Conservation (phyloP, 345 rosid genomes). For the Orychophragmus violaceus region DNA sequence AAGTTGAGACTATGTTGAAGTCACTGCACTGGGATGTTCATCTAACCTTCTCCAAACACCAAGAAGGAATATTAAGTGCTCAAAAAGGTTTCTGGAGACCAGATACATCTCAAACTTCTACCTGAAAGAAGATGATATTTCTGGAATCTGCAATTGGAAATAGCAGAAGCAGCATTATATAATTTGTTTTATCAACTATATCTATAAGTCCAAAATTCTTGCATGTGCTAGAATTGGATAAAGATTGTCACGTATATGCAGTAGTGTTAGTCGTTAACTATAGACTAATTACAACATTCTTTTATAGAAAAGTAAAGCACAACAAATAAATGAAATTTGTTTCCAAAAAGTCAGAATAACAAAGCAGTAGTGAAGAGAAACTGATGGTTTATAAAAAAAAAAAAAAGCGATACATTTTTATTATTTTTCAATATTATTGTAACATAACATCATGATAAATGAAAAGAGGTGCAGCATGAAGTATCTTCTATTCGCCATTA, state of each 20-base stretch:
- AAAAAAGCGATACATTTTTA: no score
- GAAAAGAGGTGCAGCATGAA: no score
- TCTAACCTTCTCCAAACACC: slow-evolving; percentile 60
- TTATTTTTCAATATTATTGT: no score
- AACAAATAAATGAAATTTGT: background rate
- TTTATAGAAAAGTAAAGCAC: background rate
- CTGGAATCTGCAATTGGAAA: background rate
- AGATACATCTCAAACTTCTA: slow-evolving; percentile 31
- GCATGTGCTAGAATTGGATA: slow-evolving; percentile 6
- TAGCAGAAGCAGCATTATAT: slow-evolving; percentile 1
- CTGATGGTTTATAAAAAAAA: no score
- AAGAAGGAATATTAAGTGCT: slow-evolving; percentile 81
- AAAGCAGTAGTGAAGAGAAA: background rate
- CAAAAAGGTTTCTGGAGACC: slow-evolving; percentile 95
- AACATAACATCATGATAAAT: no score
- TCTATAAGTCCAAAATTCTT: background rate
- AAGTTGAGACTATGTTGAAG: slow-evolving; percentile 71
- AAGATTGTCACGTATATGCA: slow-evolving; percentile 6
- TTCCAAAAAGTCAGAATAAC: background rate
- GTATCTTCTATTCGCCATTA: no score
- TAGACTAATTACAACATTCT: slow-evolving; percentile 24
- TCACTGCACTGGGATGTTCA: slow-evolving; percentile 81
- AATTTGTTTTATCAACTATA: background rate
- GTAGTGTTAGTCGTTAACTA: slow-evolving; percentile 16
- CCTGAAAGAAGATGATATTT: slow-evolving; percentile 20